These are phyloP conservation scores for Boechera stricta DNA, from an alignment of 345 rosid species.

Conservation along the genomic window DNA sequence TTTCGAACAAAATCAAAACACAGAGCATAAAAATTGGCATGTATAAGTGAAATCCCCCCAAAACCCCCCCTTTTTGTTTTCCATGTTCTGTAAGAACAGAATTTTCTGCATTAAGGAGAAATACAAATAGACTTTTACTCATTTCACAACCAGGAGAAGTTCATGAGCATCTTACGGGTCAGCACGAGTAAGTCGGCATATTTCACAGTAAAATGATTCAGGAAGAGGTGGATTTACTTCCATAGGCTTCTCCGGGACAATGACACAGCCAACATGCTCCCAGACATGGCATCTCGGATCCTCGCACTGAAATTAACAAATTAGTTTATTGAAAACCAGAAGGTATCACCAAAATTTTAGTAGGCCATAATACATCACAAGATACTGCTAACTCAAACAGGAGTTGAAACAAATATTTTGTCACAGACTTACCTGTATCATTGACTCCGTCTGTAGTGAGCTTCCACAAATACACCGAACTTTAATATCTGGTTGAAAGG, in stretches of 20 bases:
- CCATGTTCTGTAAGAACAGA: not conserved
- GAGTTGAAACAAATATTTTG: not conserved
- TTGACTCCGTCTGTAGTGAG: slow-evolving; percentile 66
- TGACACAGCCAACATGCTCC: slow-evolving; percentile 87
- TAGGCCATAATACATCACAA: slow-evolving; percentile 21
- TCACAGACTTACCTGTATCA: slow-evolving; percentile 61
- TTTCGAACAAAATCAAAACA: not conserved
- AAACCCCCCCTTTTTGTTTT: no score
- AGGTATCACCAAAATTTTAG: slow-evolving; percentile 7
- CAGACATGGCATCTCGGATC: slow-evolving; percentile 73
- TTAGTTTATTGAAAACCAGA: not conserved
- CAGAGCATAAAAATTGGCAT: slow-evolving; percentile 2
- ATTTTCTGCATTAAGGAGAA: not conserved
- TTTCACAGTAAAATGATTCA: slow-evolving; percentile 80
- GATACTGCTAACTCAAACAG: slow-evolving; percentile 6
- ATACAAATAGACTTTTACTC: not conserved
- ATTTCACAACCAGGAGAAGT: not conserved
- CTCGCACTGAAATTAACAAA: slow-evolving; percentile 68
- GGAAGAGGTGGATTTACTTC: slow-evolving; percentile 70
- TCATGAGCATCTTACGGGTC: slow-evolving; percentile 75
- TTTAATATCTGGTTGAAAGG: slow-evolving; percentile 57
- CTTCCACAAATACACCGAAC: slow-evolving; percentile 94
- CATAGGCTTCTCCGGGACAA: slow-evolving; percentile 70
- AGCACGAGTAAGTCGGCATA: slow-evolving; percentile 88
- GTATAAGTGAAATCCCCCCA: not conserved